phyloP scores from a whole-genome alignment of 2,329 filamentous ascomycete species.

The Sphaerostilbella broomeana region DNA sequence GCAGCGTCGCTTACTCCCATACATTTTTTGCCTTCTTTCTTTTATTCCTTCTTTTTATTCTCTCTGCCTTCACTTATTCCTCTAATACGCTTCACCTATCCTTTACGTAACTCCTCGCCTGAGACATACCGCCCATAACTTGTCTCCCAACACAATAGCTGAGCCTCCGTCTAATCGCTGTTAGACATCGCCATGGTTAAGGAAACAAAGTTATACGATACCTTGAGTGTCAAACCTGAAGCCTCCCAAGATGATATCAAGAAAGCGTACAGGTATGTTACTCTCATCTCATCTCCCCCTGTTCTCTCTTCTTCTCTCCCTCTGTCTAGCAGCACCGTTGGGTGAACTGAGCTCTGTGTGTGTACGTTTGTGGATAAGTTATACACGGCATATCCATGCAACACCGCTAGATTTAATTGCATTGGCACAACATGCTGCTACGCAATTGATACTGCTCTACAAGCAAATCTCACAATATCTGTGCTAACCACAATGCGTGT shows the following conservation, averaged over 20 bases:
- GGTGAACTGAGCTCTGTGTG: conserved; percentile 8
- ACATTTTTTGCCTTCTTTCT: conserved; percentile 14
- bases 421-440: no score
- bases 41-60: conserved; percentile 2
- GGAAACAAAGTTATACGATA: conserved; percentile 93
- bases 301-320: background rate
- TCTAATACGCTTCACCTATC: background rate
- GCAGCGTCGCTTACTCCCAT: conserved; percentile 16
- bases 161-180: background rate
- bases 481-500: conserved; percentile 29
- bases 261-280: conserved; percentile 77
- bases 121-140: background rate
- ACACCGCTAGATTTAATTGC: no score
- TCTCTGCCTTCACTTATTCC: conserved; percentile 4
- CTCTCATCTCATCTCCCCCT: background rate
- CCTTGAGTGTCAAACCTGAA: conserved; percentile 68
- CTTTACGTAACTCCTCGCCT: no score
- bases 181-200: conserved; percentile 64
- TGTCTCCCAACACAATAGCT: conserved; percentile 6
- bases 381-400: conserved; percentile 11
- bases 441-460: no score
- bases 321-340: no score
- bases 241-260: conserved; percentile 93
- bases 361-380: no score
- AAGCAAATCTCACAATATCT: no score